phyloP scores from a whole-genome alignment of 2,329 filamentous ascomycete genomes.

The Corinectria fuckeliana region DNA sequence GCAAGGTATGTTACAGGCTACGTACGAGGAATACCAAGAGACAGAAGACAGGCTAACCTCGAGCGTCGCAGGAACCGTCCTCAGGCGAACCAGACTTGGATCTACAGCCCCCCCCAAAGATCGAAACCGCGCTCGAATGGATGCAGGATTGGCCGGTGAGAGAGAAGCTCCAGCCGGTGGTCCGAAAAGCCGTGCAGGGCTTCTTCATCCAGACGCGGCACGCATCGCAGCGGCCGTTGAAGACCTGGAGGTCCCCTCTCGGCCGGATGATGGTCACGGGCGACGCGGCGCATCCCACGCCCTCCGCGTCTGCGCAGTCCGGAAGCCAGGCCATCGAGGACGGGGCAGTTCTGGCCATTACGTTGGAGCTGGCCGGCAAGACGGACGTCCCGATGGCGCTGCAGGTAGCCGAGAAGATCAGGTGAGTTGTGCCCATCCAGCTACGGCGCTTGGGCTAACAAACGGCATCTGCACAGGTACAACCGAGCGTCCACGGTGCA shows the following conservation, averaged over 20 bases:
- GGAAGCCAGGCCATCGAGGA: neutral
- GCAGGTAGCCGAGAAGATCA: neutral
- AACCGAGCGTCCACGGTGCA: neutral
- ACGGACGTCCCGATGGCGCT: neutral
- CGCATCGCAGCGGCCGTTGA: neutral
- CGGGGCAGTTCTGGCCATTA: neutral
- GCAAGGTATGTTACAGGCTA: neutral
- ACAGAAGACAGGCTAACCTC: neutral
- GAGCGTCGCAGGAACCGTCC: neutral
- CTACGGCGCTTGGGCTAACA: neutral
- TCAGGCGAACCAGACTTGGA: neutral
- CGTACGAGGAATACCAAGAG: too few relatives aligned
- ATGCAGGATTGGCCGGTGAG: neutral
- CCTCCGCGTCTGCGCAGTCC: neutral
- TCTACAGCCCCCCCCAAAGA: neutral
- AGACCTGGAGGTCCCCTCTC: neutral
- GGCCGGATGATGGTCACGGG: neutral
- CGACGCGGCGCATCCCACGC: neutral
- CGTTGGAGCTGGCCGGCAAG: neutral
- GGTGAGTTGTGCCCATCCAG: neutral
- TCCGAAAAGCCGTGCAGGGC: neutral
- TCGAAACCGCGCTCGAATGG: neutral
- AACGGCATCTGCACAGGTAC: neutral
- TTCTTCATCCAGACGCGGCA: neutral
- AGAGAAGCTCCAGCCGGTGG: neutral